phyloP scores from a whole-genome alignment of 225 moss, liverwort and hornwort genomes.

The Pseudoscleropodium purum region DNA sequence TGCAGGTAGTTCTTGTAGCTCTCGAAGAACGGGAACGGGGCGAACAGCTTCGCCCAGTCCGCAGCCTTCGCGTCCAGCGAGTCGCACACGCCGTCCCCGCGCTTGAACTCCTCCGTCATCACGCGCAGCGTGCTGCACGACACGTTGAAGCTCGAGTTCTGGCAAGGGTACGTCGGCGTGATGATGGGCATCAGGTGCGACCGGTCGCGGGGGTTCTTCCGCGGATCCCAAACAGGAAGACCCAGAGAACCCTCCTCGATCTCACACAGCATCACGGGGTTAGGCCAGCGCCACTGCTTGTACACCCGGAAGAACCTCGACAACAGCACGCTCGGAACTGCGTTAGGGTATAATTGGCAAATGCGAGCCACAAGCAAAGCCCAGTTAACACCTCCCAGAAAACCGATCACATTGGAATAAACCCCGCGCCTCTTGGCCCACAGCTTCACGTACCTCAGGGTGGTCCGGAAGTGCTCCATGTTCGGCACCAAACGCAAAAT shows the following conservation, averaged over 20 bases:
- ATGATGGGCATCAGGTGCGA: conserved; percentile 98
- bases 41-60: conserved; percentile 81
- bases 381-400: conserved; percentile 99
- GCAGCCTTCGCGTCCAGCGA: conserved; percentile 44
- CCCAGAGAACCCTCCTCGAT: conserved; percentile 97
- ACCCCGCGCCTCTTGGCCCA: conserved; percentile 99
- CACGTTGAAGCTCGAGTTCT: conserved; percentile 97
- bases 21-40: conserved; percentile 88
- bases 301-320: conserved; percentile 98
- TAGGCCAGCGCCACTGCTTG: conserved; percentile 99
- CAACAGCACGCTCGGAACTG: conserved; percentile 97
- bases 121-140: conserved; percentile 89
- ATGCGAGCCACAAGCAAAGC: conserved; percentile 99
- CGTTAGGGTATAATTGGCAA: conserved; percentile 97
- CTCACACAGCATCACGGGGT: conserved; percentile 93
- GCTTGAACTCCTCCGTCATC: conserved; percentile 96
- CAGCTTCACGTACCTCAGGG: conserved; percentile 92
- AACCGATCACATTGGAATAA: conserved; percentile 97
- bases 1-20: conserved; percentile 92
- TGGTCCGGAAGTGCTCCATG: conserved; percentile 95
- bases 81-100: conserved; percentile 86
- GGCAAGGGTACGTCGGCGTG: conserved; percentile 96
- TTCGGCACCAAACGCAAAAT: conserved; percentile 89
- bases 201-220: conserved; percentile 83
- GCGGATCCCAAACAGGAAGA: conserved; percentile 92